Conservation (phyloP, 352 stramenopile genomes). For the Sclerospora graminicola region DNA sequence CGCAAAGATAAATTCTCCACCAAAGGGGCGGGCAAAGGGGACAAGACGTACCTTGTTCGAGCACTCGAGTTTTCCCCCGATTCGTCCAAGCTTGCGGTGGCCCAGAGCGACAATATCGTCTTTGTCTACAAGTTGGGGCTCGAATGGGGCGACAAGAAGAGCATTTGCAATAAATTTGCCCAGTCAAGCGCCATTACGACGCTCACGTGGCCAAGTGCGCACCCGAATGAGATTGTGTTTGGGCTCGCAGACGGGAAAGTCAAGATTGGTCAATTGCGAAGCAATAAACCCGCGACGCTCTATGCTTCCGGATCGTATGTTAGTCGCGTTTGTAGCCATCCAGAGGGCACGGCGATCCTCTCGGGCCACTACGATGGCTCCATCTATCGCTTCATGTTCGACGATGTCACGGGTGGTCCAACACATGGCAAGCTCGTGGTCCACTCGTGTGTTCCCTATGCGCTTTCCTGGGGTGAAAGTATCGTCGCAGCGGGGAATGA, state of each 20-base stretch:
- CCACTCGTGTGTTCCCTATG: too few relatives aligned
- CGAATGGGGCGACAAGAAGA: conserved; percentile 93
- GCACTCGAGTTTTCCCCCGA: conserved; percentile 89
- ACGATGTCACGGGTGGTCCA: too few relatives aligned
- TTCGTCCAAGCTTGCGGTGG: conserved; percentile 90
- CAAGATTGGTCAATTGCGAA: too few relatives aligned
- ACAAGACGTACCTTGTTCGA: conserved; percentile 97
- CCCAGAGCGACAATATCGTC: conserved; percentile 93
- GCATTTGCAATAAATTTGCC: conserved; percentile 93
- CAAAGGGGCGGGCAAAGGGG: conserved; percentile 89
- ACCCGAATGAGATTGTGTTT: conserved; percentile 94
- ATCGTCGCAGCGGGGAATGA: too few relatives aligned
- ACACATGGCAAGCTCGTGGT: too few relatives aligned
- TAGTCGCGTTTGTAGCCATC: too few relatives aligned
- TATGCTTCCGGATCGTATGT: too few relatives aligned
- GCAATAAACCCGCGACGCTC: too few relatives aligned
- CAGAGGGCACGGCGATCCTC: too few relatives aligned
- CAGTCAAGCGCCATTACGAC: conserved; percentile 77
- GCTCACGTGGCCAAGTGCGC: conserved; percentile 85
- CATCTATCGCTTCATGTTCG: too few relatives aligned
- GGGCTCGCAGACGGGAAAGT: conserved; percentile 89
- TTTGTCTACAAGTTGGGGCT: conserved; percentile 94
- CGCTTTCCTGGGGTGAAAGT: too few relatives aligned
- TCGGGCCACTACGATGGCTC: too few relatives aligned
- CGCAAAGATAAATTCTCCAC: conserved; percentile 93